Evolutionary conservation across 768 basidiomycete species (phyloP).

Genomic region (Antrodiella citrinella): DNA sequence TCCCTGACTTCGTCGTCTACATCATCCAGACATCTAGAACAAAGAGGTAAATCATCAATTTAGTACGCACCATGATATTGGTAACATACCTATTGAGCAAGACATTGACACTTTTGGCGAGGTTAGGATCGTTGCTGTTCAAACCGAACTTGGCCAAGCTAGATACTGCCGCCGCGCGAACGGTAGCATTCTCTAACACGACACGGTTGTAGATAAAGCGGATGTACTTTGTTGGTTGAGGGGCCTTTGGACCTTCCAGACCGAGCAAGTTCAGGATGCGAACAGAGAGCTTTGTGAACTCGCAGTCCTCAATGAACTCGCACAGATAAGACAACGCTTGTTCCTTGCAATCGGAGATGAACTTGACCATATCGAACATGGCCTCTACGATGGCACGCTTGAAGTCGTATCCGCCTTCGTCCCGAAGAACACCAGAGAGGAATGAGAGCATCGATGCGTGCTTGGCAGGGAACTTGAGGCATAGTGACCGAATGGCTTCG

Average conservation of each 20-base stretch:
- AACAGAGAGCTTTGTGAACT: conserved; percentile 98
- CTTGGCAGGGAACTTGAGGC: conserved; percentile 97
- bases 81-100: conserved; percentile 68
- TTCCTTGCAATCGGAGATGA: conserved; percentile 91
- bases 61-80: not conserved
- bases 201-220: conserved; percentile 99
- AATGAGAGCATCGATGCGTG: conserved; percentile 96
- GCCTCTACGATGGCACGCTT: conserved; percentile 99
- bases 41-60: not conserved
- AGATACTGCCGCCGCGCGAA: conserved; percentile 91
- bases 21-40: conserved; percentile 83
- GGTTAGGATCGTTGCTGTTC: conserved; percentile 65
- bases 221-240: conserved; percentile 97
- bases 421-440: conserved; percentile 91
- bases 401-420: conserved; percentile 99
- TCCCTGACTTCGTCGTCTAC: conserved; percentile 99
- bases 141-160: conserved; percentile 96
- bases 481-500: conserved; percentile 94
- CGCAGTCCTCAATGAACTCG: conserved; percentile 99
- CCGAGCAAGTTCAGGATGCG: conserved; percentile 93
- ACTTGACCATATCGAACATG: conserved; percentile 99
- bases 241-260: conserved; percentile 90
- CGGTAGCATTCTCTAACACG: conserved; percentile 95
- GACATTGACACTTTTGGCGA: conserved; percentile 83
- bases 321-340: conserved; percentile 96